Conservation (phyloP, 768 basidiomycete species). For the Psilocybe sp. region DNA sequence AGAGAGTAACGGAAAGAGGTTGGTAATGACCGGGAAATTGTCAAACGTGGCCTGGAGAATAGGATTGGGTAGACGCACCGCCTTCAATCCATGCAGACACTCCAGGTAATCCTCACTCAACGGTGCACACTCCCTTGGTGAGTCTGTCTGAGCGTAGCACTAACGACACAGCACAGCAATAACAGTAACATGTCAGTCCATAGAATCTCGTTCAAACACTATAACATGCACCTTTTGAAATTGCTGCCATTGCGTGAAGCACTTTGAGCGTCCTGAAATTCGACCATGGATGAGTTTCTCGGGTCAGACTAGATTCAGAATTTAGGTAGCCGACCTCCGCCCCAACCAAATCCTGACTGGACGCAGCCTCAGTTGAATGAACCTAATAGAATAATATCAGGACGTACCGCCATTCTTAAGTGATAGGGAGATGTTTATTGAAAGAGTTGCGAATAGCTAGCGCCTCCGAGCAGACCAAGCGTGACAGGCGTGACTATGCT, state of each 20-base stretch:
- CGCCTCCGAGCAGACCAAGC: constrained; percentile 4
- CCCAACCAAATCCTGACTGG: constrained; percentile 47
- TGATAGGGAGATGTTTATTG: constrained; percentile 6
- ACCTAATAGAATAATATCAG: background rate
- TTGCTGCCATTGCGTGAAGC: constrained; percentile 92
- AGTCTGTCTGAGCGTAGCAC: constrained; percentile 85
- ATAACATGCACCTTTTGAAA: constrained; percentile 58
- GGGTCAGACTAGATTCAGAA: background rate
- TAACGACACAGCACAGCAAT: constrained; percentile 23
- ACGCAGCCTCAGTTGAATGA: constrained; percentile 1
- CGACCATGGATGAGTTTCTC: constrained; percentile 1
- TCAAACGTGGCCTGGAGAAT: background rate
- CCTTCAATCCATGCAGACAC: constrained; percentile 86
- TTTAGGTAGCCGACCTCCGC: constrained; percentile 32
- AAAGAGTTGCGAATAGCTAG: constrained; percentile 12
- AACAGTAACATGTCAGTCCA: background rate
- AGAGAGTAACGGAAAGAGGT: background rate
- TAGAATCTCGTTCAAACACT: background rate
- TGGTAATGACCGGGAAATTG: background rate
- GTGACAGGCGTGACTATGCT: constrained; percentile 6
- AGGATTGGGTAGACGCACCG: constrained; percentile 49
- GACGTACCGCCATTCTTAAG: constrained; percentile 36
- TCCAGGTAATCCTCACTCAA: constrained; percentile 87
- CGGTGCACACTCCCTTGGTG: constrained; percentile 66
- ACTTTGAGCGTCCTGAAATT: constrained; percentile 70